Percentiles rank a stretch among this genome's conserved stretches.
Evolutionary conservation across 768 basidiomycete species (phyloP).

Genomic region (Termitomyces sp.): DNA sequence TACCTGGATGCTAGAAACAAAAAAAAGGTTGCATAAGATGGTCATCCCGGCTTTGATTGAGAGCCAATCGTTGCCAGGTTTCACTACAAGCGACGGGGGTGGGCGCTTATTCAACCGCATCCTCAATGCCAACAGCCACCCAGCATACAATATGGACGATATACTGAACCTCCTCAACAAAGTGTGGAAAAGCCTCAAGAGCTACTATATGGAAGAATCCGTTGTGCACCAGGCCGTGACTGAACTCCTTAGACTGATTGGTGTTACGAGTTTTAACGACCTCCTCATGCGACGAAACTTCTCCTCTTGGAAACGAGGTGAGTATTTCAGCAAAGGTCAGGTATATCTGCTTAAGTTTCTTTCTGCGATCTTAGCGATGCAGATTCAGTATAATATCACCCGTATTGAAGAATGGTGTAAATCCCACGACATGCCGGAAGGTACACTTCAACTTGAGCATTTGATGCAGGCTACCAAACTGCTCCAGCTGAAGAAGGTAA

Average conservation of each 20-base stretch:
- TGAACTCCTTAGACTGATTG: conserved; percentile 92
- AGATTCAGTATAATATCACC: conserved; percentile 99
- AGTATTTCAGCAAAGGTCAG: conserved; percentile 15
- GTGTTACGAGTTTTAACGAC: conserved; percentile 97
- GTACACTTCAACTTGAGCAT: conserved; percentile 94
- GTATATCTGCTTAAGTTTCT: not conserved
- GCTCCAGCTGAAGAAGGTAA: conserved; percentile 93
- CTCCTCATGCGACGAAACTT: conserved; percentile 98
- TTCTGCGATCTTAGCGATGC: conserved; percentile 70
- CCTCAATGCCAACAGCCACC: conserved; percentile 77
- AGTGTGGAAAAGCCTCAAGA: conserved; percentile 97
- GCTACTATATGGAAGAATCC: conserved; percentile 96
- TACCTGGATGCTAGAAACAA: conserved; percentile 98
- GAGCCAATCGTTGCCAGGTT: conserved; percentile 95
- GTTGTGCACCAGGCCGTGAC: conserved; percentile 94
- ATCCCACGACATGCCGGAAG: conserved; percentile 99
- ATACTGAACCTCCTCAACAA: conserved; percentile 95
- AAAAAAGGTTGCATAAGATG: conserved; percentile 95
- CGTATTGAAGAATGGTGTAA: conserved; percentile 99
- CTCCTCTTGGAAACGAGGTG: conserved; percentile 99
- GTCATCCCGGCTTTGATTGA: conserved; percentile 98
- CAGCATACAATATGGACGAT: conserved; percentile 98
- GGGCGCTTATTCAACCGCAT: conserved; percentile 93
- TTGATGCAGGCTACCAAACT: conserved; percentile 99
- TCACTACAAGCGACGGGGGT: conserved; percentile 92